phyloP scores from a whole-genome alignment of 441 rosid species.

The Capsella rubella region DNA sequence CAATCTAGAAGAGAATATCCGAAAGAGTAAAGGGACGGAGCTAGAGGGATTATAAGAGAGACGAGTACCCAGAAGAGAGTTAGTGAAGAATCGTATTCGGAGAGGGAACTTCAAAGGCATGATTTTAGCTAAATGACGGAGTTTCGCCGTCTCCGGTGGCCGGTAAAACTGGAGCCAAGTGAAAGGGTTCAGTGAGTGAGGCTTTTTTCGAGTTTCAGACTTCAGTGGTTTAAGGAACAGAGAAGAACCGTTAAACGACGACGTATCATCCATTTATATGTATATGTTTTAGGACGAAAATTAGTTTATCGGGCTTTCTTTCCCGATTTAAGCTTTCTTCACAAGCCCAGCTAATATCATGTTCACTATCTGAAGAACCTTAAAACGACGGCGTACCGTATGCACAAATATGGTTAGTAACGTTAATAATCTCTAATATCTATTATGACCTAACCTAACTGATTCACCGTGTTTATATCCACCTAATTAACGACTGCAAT shows the following conservation, averaged over 20 bases:
- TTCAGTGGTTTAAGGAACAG: conserved; percentile 11
- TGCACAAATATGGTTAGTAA: no score
- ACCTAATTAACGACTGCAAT: no score
- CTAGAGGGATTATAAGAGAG: conserved; percentile 42
- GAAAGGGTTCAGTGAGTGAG: conserved; percentile 32
- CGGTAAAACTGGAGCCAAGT: conserved; percentile 19
- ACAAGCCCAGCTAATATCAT: no score
- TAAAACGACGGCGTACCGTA: no score
- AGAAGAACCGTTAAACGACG: not conserved
- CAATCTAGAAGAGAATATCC: conserved; percentile 55
- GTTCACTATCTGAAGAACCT: no score
- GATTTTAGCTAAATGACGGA: not conserved
- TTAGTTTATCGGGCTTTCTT: no score
- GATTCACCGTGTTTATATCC: no score
- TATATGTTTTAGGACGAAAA: no score
- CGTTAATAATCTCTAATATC: no score
- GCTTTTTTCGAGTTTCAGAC: not conserved
- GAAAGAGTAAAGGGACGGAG: conserved; percentile 52
- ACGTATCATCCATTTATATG: not conserved
- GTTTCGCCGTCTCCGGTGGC: conserved; percentile 36
- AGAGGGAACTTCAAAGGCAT: conserved; percentile 64
- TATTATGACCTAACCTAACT: no score
- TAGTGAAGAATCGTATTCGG: conserved; percentile 58
- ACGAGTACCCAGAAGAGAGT: conserved; percentile 38
- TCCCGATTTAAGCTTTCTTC: no score